Evolutionary conservation across 2,329 filamentous ascomycete species (phyloP).

Genomic region (Xylariaceae sp.): DNA sequence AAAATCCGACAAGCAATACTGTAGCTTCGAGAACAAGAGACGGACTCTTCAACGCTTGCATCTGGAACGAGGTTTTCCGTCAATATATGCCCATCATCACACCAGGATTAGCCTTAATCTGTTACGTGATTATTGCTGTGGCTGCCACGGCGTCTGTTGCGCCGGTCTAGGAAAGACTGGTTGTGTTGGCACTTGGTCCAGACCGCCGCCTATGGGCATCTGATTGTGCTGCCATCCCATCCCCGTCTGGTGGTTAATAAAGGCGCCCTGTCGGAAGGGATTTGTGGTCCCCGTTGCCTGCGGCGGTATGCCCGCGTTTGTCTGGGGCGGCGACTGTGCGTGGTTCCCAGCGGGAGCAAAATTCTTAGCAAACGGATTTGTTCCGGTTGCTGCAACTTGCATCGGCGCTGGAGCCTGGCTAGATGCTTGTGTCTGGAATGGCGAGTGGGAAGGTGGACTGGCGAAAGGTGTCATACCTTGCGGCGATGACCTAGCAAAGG

Average conservation of each 20-base stretch:
- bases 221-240: slow-evolving; percentile 80
- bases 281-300: slow-evolving; percentile 88
- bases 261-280: slow-evolving; percentile 85
- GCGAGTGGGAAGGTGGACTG: slow-evolving; percentile 33
- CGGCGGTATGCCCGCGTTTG: slow-evolving; percentile 51
- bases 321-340: slow-evolving; percentile 39
- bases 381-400: slow-evolving; percentile 48
- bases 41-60: slow-evolving; percentile 8
- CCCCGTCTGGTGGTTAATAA: slow-evolving; percentile 83
- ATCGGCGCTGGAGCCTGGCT: slow-evolving; percentile 38
- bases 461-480: slow-evolving; percentile 36
- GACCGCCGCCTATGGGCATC: slow-evolving; percentile 71
- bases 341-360: slow-evolving; percentile 33
- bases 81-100: neutral
- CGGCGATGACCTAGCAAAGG: slow-evolving; percentile 68
- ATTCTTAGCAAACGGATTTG: slow-evolving; percentile 54
- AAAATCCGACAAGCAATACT: neutral
- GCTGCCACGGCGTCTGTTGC: slow-evolving; percentile 57
- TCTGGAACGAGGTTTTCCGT: slow-evolving; percentile 5
- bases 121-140: slow-evolving; percentile 29
- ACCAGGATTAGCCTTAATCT: neutral
- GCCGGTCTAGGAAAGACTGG: slow-evolving; percentile 81
- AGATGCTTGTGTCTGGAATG: slow-evolving; percentile 41
- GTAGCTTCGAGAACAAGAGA: slow-evolving; percentile 1
- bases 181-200: slow-evolving; percentile 73